These are phyloP conservation scores for Platanthera zijinensis DNA, from an alignment of 106 monocot genomes.

Conservation along the genomic window DNA sequence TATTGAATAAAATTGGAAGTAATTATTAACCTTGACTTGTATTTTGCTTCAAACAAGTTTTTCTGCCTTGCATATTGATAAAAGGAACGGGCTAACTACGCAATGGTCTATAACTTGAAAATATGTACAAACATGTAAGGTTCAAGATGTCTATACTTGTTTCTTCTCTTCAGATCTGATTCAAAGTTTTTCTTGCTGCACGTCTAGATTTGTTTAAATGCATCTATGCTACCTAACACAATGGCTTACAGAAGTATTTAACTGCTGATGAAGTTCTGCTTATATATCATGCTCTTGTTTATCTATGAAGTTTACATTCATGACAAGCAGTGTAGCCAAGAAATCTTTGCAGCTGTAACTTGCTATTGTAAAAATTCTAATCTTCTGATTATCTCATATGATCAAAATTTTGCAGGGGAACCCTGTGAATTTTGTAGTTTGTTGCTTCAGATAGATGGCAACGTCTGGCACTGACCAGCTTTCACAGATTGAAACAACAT, in stretches of 20 bases:
- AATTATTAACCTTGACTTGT: too few species aligned
- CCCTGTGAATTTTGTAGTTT: not conserved
- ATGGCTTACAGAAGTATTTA: too few species aligned
- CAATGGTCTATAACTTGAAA: too few species aligned
- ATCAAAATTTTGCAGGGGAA: not conserved
- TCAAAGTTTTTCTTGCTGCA: not conserved
- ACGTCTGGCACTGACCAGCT: conserved; percentile 2
- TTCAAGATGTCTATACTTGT: not conserved
- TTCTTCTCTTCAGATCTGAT: not conserved
- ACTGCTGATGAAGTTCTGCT: too few species aligned
- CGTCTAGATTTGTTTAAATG: not conserved
- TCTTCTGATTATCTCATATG: not conserved
- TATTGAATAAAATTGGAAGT: too few species aligned
- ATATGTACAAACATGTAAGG: not conserved
- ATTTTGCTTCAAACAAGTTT: too few species aligned
- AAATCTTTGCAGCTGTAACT: not conserved
- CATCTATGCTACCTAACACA: not conserved
- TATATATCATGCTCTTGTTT: not conserved
- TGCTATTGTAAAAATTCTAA: not conserved
- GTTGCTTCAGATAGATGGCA: conserved; percentile 10
- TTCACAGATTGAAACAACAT: conserved; percentile 16
- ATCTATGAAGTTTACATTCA: not conserved
- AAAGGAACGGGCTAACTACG: too few species aligned
- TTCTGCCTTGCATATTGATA: too few species aligned
- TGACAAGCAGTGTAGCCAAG: not conserved